Conservation (phyloP, 1,139 yeast genomes). For the Saccharomyces hybrid region DNA sequence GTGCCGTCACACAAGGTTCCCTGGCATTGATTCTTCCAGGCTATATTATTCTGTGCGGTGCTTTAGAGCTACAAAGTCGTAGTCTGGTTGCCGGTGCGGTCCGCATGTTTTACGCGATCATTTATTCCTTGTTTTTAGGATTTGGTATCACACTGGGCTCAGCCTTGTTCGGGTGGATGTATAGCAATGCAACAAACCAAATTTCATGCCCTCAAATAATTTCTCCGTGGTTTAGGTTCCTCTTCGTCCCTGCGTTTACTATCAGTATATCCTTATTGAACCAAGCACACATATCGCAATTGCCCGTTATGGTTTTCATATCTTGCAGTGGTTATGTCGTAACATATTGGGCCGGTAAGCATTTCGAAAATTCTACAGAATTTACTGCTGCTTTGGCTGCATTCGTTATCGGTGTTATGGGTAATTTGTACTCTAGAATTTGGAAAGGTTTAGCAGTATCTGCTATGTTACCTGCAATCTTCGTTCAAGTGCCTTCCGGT, state of each 20-base stretch:
- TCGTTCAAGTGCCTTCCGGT: slow-evolving; percentile 92
- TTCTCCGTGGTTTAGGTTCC: slow-evolving; percentile 59
- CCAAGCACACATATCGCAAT: slow-evolving; percentile 71
- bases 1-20: slow-evolving; percentile 85
- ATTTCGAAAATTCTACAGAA: slow-evolving; percentile 65
- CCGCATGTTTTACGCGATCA: slow-evolving; percentile 91
- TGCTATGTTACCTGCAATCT: slow-evolving; percentile 92
- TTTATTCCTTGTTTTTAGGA: slow-evolving; percentile 81
- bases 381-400: slow-evolving; percentile 88
- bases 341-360: slow-evolving; percentile 73
- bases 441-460: slow-evolving; percentile 93
- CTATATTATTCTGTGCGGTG: slow-evolving; percentile 83
- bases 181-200: slow-evolving; percentile 62
- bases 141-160: slow-evolving; percentile 94
- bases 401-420: slow-evolving; percentile 81
- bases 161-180: slow-evolving; percentile 87
- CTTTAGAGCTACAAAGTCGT: slow-evolving; percentile 81
- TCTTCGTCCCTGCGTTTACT: slow-evolving; percentile 78
- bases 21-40: slow-evolving; percentile 89
- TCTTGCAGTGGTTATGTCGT: slow-evolving; percentile 78
- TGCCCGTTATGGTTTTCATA: slow-evolving; percentile 74
- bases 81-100: slow-evolving; percentile 91
- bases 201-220: slow-evolving; percentile 50
- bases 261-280: slow-evolving; percentile 69
- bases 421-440: slow-evolving; percentile 78